Percentiles rank a stretch among this genome's conserved stretches.
Evolutionary conservation across 352 stramenopile genomes (phyloP).

Genomic region (Phytopythium kandeliae): DNA sequence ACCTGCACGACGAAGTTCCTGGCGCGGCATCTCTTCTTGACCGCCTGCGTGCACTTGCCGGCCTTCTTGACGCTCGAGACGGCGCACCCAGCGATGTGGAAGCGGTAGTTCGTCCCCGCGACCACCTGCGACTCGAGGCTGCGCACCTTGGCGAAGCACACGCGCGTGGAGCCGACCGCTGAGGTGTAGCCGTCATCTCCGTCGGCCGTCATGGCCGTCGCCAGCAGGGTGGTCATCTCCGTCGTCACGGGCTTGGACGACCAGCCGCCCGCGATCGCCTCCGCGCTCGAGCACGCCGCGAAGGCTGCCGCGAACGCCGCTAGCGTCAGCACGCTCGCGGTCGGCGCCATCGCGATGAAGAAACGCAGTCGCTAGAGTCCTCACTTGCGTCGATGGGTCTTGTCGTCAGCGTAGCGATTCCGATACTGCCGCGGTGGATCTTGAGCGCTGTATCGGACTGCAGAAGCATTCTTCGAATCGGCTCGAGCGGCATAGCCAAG

Average conservation of each 20-base stretch:
- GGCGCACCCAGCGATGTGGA: conserved; percentile 46
- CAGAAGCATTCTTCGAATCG: too few relatives aligned
- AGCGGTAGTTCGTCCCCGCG: conserved; percentile 72
- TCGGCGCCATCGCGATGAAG: neutral
- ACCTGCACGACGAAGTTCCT: conserved; percentile 42
- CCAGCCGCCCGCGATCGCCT: conserved; percentile 5
- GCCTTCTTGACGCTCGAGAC: conserved; percentile 23
- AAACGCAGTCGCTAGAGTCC: too few relatives aligned
- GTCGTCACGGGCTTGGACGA: conserved; percentile 4
- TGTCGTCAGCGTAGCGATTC: neutral
- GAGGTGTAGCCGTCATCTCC: conserved; percentile 15
- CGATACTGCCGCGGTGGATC: neutral
- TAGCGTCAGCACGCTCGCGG: neutral
- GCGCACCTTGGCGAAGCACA: conserved; percentile 33
- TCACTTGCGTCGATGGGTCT: neutral
- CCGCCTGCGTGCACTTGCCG: conserved; percentile 25
- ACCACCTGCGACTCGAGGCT: conserved; percentile 61
- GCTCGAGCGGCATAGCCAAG: too few relatives aligned
- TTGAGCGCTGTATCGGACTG: too few relatives aligned
- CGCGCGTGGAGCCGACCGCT: conserved; percentile 24
- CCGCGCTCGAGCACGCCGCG: neutral
- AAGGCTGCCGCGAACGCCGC: neutral
- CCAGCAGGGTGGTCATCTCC: conserved; percentile 8
- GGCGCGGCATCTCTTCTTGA: conserved; percentile 19
- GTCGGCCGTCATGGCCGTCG: conserved; percentile 6